phyloP scores from a whole-genome alignment of 73 alveolate genomes.

The Loxodes magnus region DNA sequence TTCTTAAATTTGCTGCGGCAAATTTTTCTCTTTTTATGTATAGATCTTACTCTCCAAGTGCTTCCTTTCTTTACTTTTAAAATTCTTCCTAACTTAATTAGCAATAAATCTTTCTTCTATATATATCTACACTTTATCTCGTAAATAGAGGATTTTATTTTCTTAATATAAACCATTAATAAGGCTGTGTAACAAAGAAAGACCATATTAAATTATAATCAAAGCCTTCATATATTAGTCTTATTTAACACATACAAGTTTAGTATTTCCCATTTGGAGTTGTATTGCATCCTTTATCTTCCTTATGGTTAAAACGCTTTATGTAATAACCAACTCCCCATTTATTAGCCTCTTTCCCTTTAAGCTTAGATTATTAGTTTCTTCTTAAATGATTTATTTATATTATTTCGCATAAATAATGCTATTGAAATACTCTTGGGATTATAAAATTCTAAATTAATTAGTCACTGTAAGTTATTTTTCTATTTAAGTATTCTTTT shows the following conservation, averaged over 20 bases:
- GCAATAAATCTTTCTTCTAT: conserved; percentile 36
- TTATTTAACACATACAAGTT: conserved; percentile 56
- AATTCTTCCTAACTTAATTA: conserved; percentile 26
- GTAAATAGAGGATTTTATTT: conserved; percentile 45
- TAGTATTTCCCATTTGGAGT: conserved; percentile 42
- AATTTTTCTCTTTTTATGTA: conserved; percentile 24
- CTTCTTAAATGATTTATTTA: conserved; percentile 50
- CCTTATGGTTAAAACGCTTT: conserved; percentile 37
- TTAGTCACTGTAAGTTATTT: conserved; percentile 20
- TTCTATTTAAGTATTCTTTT: neutral
- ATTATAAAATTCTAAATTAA: conserved; percentile 60
- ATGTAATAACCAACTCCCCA: conserved; percentile 35
- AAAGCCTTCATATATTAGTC: conserved; percentile 36
- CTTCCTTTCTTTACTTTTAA: conserved; percentile 23
- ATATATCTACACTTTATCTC: conserved; percentile 39
- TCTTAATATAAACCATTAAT: conserved; percentile 44
- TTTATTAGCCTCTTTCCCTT: conserved; percentile 74
- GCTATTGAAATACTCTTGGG: conserved; percentile 63
- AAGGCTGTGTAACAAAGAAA: conserved; percentile 49
- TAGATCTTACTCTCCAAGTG: conserved; percentile 26
- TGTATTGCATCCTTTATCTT: conserved; percentile 49
- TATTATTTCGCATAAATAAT: conserved; percentile 47
- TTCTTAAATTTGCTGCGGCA: conserved; percentile 24
- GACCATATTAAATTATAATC: conserved; percentile 39
- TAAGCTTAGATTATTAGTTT: conserved; percentile 63